Conservation (phyloP, 1,284 basidiomycete species). For the Cryptococcus sp. region DNA sequence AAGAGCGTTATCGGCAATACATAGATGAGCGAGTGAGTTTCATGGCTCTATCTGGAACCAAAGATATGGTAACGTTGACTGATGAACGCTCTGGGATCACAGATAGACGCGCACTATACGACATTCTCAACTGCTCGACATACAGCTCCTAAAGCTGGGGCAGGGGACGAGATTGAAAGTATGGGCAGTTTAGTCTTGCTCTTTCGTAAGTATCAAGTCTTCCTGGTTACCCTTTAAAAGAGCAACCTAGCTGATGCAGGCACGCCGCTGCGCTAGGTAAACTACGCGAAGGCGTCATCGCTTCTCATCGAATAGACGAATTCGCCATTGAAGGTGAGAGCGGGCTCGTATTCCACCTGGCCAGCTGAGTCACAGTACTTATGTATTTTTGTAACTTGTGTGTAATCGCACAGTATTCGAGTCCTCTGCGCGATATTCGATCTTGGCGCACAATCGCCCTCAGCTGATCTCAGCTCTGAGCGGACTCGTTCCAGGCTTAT, state of each 20-base stretch:
- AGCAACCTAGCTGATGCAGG: neutral
- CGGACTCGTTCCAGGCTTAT: constrained; percentile 47
- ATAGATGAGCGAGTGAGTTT: constrained; percentile 46
- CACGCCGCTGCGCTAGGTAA: constrained; percentile 36
- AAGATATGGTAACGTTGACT: neutral
- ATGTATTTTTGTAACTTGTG: neutral
- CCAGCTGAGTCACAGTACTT: neutral
- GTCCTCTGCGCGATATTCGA: constrained; percentile 39
- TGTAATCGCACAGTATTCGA: constrained; percentile 43
- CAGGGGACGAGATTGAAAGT: constrained; percentile 37
- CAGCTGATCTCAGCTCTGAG: constrained; percentile 46
- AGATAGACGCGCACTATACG: constrained; percentile 39
- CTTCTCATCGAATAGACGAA: constrained; percentile 40
- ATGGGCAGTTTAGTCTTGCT: constrained; percentile 46
- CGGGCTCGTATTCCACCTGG: constrained; percentile 4
- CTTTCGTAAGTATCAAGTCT: constrained; percentile 41
- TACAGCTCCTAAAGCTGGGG: constrained; percentile 14
- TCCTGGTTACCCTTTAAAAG: too few relatives aligned
- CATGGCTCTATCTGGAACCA: neutral
- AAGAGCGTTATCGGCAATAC: constrained; percentile 44
- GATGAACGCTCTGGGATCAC: neutral
- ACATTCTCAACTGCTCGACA: constrained; percentile 21
- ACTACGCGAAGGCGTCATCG: constrained; percentile 50
- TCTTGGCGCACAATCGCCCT: constrained; percentile 40
- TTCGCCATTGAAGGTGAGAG: constrained; percentile 51